Conservation (phyloP, 768 basidiomycete species). For the Pleurotus tuber-regium region DNA sequence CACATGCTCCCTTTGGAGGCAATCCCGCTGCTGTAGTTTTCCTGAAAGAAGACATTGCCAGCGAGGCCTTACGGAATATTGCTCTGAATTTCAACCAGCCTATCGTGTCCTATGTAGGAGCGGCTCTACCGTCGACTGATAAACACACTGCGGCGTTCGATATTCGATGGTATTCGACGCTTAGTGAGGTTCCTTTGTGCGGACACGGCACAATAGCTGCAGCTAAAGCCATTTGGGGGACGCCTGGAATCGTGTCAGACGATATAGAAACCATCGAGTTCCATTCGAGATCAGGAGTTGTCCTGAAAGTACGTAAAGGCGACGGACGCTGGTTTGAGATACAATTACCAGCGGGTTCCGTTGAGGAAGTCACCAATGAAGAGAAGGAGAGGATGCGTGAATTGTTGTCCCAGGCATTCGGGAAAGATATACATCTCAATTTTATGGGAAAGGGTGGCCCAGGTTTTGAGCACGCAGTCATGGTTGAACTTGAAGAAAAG, state of each 20-base stretch:
- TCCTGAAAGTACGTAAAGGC: slow-evolving; percentile 27
- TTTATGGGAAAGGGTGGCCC: slow-evolving; percentile 33
- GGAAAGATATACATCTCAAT: slow-evolving; percentile 34
- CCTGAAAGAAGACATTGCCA: slow-evolving; percentile 14
- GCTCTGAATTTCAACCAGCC: slow-evolving; percentile 47
- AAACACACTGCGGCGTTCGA: slow-evolving; percentile 25
- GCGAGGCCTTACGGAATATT: slow-evolving; percentile 29
- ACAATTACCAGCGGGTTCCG: slow-evolving; percentile 27
- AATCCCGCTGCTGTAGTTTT: slow-evolving; percentile 7
- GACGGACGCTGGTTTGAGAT: slow-evolving; percentile 36
- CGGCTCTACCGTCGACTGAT: slow-evolving; percentile 22
- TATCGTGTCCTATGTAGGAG: slow-evolving; percentile 33
- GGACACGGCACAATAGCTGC: slow-evolving; percentile 46
- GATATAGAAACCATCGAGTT: slow-evolving; percentile 32
- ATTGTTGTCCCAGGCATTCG: slow-evolving; percentile 35
- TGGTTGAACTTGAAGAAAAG: slow-evolving; percentile 40
- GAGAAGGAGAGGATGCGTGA: slow-evolving; percentile 28
- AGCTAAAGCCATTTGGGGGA: slow-evolving; percentile 35
- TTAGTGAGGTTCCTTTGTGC: slow-evolving; percentile 29
- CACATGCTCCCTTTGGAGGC: neutral
- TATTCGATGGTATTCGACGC: slow-evolving; percentile 37
- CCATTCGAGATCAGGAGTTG: slow-evolving; percentile 22
- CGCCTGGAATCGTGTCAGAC: slow-evolving; percentile 22
- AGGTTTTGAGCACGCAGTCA: slow-evolving; percentile 30
- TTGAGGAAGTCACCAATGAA: slow-evolving; percentile 23